Conservation (phyloP, 1,284 basidiomycete species). For the Ceratobasidium sp. region DNA sequence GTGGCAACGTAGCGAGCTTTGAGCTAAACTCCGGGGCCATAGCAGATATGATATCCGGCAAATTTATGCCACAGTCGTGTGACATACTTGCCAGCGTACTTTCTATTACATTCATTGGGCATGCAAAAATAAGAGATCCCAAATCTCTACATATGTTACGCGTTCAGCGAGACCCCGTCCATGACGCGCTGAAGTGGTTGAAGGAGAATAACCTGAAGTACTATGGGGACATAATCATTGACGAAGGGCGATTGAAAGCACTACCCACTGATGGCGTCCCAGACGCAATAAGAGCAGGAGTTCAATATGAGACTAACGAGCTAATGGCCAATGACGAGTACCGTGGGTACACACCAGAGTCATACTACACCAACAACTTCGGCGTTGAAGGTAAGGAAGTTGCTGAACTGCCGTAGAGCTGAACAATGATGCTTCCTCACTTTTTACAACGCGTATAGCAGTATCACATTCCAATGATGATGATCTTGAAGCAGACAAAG, state of each 20-base stretch:
- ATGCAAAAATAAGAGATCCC: conserved; percentile 53
- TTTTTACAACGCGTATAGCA: too few relatives aligned
- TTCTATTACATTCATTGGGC: conserved; percentile 58
- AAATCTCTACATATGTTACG: conserved; percentile 54
- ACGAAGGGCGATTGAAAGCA: neutral
- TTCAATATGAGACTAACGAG: conserved; percentile 1
- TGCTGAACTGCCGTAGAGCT: too few relatives aligned
- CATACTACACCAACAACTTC: neutral
- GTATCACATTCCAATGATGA: too few relatives aligned
- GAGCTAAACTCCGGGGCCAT: conserved; percentile 53
- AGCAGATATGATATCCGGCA: conserved; percentile 55
- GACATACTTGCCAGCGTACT: conserved; percentile 57
- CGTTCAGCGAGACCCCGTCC: conserved; percentile 53
- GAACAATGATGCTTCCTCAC: too few relatives aligned
- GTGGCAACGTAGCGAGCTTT: conserved; percentile 59
- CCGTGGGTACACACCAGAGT: conserved; percentile 7
- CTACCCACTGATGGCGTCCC: conserved; percentile 46
- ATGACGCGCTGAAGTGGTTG: conserved; percentile 51
- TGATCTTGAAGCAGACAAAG: too few relatives aligned
- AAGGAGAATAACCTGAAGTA: conserved; percentile 37
- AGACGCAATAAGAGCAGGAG: conserved; percentile 12
- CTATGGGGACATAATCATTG: conserved; percentile 14
- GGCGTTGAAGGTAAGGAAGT: neutral
- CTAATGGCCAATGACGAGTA: conserved; percentile 25
- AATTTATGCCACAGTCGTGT: conserved; percentile 56